Evolutionary conservation across 805 yeast species (phyloP).

Genomic region (Trichomonascus vanleenenianus): DNA sequence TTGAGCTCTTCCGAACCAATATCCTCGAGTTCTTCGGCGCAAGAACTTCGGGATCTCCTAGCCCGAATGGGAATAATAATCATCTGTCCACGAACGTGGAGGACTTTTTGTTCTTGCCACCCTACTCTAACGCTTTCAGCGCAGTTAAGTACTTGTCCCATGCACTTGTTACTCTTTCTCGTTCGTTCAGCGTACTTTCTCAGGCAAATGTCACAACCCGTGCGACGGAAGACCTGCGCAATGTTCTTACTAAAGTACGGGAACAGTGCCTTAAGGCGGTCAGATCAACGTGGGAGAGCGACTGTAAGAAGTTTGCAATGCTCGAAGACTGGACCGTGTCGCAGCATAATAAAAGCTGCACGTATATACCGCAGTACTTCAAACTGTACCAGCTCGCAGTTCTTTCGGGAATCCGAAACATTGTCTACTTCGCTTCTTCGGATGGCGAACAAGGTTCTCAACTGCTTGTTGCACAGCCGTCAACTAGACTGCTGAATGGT

Average conservation of each 20-base stretch:
- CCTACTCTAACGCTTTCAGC: constrained; percentile 54
- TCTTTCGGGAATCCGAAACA: constrained; percentile 25
- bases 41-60: constrained; percentile 1
- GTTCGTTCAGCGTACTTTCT: constrained; percentile 37
- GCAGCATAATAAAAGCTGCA: constrained; percentile 26
- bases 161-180: constrained; percentile 37
- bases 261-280: constrained; percentile 41
- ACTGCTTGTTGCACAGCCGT: constrained; percentile 28
- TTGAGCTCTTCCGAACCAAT: constrained; percentile 25
- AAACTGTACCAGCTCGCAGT: constrained; percentile 33
- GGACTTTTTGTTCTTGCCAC: constrained; percentile 54
- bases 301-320: constrained; percentile 31
- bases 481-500: constrained; percentile 24
- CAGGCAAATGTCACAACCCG: constrained; percentile 36
- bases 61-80: neutral
- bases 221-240: constrained; percentile 32
- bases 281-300: constrained; percentile 45
- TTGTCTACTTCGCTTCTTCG: constrained; percentile 16
- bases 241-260: constrained; percentile 31
- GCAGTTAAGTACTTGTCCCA: constrained; percentile 45
- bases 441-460: constrained; percentile 6
- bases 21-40: constrained; percentile 22
- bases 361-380: constrained; percentile 34
- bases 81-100: neutral
- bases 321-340: constrained; percentile 36